A percentile compares a stretch with the other conserved stretches of the same genome.
Evolutionary conservation across 2,329 filamentous ascomycete species (phyloP).

Genomic region (Aspergillus cejpii): DNA sequence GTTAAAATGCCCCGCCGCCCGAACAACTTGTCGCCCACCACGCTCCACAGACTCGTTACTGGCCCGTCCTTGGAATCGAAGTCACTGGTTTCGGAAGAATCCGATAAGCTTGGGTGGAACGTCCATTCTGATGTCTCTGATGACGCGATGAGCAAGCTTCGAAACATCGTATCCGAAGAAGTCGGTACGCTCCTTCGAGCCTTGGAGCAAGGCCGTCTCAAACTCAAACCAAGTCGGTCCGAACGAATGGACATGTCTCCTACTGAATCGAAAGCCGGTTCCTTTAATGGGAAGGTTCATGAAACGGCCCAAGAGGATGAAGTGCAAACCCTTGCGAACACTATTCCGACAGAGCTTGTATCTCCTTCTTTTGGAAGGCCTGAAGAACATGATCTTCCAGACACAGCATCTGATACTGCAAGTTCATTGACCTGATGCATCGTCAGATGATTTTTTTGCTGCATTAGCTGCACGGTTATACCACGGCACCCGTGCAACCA

Average conservation of each 20-base stretch:
- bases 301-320: constrained; percentile 18
- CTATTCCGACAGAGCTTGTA: constrained; percentile 24
- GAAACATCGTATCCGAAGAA: constrained; percentile 33
- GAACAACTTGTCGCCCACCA: constrained; percentile 26
- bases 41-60: constrained; percentile 28
- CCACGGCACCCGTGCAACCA: neutral
- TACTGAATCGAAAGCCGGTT: constrained; percentile 27
- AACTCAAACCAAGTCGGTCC: constrained; percentile 30
- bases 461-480: too few species aligned
- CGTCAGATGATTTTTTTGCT: too few species aligned
- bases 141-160: constrained; percentile 34
- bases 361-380: constrained; percentile 11
- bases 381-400: constrained; percentile 18
- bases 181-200: constrained; percentile 31
- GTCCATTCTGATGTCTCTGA: constrained; percentile 34
- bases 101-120: constrained; percentile 34
- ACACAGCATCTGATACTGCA: constrained; percentile 23
- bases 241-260: constrained; percentile 31
- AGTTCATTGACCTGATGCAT: constrained; percentile 14
- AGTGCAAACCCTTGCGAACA: constrained; percentile 17
- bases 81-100: constrained; percentile 26
- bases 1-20: constrained; percentile 33
- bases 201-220: constrained; percentile 32
- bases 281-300: constrained; percentile 14
- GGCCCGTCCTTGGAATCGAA: constrained; percentile 32